Evolutionary conservation across 495 filamentous ascomycete species (phyloP), one percentile per base, ranked within the genome.

Genomic region (Pseudomonodictys pantanalensis): DNA sequence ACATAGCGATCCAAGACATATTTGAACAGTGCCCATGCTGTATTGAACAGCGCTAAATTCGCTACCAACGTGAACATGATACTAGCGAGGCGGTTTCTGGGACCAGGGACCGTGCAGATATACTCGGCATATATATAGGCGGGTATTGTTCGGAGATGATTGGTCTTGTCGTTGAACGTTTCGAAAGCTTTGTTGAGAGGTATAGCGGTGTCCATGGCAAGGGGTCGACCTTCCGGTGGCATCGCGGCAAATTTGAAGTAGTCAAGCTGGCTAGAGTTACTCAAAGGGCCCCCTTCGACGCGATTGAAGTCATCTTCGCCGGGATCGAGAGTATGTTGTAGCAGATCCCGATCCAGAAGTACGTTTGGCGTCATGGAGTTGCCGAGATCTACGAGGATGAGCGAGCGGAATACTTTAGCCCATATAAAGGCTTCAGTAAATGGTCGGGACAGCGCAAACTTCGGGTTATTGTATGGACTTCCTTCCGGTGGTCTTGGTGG

Each of bases 61-160:
- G 58, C 50, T 12, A 62, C 44, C 26, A 62, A 32, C 24, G 41
- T 56, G 28, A 41, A 48, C 35, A 56, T 20, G 25, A 51, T 20
- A 24, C 41, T 43, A 18, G 58, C 42, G 17, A 23, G 11, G 15
- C n/a, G 20, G 30, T 26, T 49, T 24, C 29, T 62, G 18, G 10
- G 15, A 26, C 22, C 35, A 10, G 50, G 50, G 1, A 56, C 58
- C 55, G 24, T 44, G 52, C 58, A 62, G 32, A 62, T 56, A 51
- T 62, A 62, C 30, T 62, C 35, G 39, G 58, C 44, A 28, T 46
- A 62, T 17, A 62, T 62, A 22, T 11, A 48, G 29, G 58, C 58
- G 24, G 35, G 4, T n/a, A 48, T 53, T 23, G 58, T 62, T 17
- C 28, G 25, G 22, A 62, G 45, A 32, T 20, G 24, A 17, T 38